Base-by-base conservation (phyloP, 2,329 filamentous ascomycete genomes). In the Didymella lethalis region DNA sequence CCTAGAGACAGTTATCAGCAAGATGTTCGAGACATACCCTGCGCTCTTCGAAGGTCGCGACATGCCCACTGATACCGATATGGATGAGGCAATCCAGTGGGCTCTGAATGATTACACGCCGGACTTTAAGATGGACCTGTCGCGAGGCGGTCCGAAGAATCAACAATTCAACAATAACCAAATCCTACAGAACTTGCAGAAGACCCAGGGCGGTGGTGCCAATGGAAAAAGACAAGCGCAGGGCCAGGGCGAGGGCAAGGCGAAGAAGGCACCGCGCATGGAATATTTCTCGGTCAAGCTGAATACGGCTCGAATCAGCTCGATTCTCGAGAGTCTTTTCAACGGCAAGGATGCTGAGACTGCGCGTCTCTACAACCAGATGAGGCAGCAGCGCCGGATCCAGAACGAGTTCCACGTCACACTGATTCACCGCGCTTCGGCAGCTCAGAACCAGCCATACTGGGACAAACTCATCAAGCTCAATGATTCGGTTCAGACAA, bases 321-420 rank as follows among this genome's bases (percentile, higher is more conserved):
- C 80, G 2, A 81, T 88, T 11, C 86, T 98, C 3, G 87, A 93
- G 10, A 85, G 85, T 48, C 80, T 90, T 14, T 97, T 99, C 76
- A 79, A 81, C 23, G 78, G 80, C 6, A 78, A 82, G 6, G 69
- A 85, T 0, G 77, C 86, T 4, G 79, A 85, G 16, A 82, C 80
- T 31, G 80, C 86, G n/a, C 82, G 80, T 23, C 88, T 97, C 71
- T 99, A 91, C 80, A 86, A 85, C 68, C 86, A 91, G 57, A 84
- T 99, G 32, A 86, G 90, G 75, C 84, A 90, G 66, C 85, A 83
- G 2, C 85, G 89, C 20, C 90, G 95, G 54, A 79, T 98, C 6
- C 94, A 98, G 77, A 74, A 84, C n/a, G 84, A 88, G 40, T 99
- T 98, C 75, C 95, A 99, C 75, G 91, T 99, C 57, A 99, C 95